Evolutionary conservation across 805 yeast species (phyloP).

Genomic region (Cyberlindnera amylophila): DNA sequence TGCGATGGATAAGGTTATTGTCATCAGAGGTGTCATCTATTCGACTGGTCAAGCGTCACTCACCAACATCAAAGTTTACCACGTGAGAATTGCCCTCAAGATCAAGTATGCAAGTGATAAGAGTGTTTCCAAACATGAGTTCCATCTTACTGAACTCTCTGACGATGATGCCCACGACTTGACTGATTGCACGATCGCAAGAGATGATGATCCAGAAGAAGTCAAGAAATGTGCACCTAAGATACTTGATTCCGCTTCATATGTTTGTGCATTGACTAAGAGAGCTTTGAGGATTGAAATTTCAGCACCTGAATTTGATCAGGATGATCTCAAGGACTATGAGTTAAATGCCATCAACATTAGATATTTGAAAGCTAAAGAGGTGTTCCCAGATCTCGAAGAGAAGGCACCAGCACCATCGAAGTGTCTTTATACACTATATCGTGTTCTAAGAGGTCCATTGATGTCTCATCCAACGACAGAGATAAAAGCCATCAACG

Average conservation of each 20-base stretch:
- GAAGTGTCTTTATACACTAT: constrained; percentile 57
- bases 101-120: constrained; percentile 18
- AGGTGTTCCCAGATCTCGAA: constrained; percentile 24
- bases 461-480: constrained; percentile 40
- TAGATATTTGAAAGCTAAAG: constrained; percentile 42
- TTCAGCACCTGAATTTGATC: constrained; percentile 45
- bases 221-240: constrained; percentile 30
- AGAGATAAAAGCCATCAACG: constrained; percentile 51
- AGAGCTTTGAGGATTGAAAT: constrained; percentile 51
- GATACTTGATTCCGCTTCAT: constrained; percentile 44
- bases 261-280: constrained; percentile 42
- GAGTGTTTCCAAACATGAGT: constrained; percentile 30
- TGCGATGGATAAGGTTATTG: constrained; percentile 21
- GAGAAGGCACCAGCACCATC: constrained; percentile 45
- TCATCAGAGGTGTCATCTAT: constrained; percentile 28
- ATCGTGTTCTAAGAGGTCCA: constrained; percentile 67
- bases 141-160: constrained; percentile 26
- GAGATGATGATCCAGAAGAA: constrained; percentile 12
- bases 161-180: constrained; percentile 32
- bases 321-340: constrained; percentile 44
- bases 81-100: constrained; percentile 34
- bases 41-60: constrained; percentile 27
- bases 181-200: constrained; percentile 15
- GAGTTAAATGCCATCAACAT: constrained; percentile 46
- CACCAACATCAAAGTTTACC: constrained; percentile 27